Evolutionary conservation across 495 filamentous ascomycete genomes (phyloP), one percentile per base, ranked within the genome.

Genomic region (Lasiosphaeria hispida): DNA sequence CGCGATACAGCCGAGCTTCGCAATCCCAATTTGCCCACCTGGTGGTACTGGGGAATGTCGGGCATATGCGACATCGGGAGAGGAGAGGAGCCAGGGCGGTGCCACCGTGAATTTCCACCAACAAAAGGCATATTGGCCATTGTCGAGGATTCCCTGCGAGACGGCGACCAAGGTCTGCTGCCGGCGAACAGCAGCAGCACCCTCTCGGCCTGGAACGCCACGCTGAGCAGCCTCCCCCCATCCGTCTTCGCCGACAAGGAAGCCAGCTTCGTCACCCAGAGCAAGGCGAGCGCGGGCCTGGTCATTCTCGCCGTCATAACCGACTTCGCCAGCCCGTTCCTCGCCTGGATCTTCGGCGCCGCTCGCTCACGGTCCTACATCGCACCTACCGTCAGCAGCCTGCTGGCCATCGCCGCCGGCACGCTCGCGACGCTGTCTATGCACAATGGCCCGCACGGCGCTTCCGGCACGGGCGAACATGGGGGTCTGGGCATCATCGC

Each of bases 61-160:
- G 53, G 53, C 0, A 55, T 55, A 40, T 55, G 53, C 53, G 53
- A 55, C 53, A 34, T 55, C 40, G 39, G n/a, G 40, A 30, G 23
- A 11, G 18, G 13, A 30, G 30, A n/a, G 23, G 14, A 15, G 15
- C 44, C 53, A 15, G n/a, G n/a, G n/a, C 7, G 13, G 17, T 55
- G 53, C 5, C 53, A 41, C 3, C 33, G 14, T 35, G 40, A 11
- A 11, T 55, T 55, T 41, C 53, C 53, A 7, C 23, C 53, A 9
- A 37, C 38, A n/a, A 17, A 44, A 10, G 13, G 37, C 10, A 37
- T 55, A 19, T 9, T 55, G 10, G 15, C 40, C 8, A 34, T 55
- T 10, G 53, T 47, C n/a, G 39, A 55, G n/a, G 53, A 37, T 2
- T 55, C 53, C 1, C 14, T 53, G 17, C 18, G 19, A 48, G 17